Base-by-base conservation (phyloP, 2,329 filamentous ascomycete species). In the Microcyclospora tardicrescens region DNA sequence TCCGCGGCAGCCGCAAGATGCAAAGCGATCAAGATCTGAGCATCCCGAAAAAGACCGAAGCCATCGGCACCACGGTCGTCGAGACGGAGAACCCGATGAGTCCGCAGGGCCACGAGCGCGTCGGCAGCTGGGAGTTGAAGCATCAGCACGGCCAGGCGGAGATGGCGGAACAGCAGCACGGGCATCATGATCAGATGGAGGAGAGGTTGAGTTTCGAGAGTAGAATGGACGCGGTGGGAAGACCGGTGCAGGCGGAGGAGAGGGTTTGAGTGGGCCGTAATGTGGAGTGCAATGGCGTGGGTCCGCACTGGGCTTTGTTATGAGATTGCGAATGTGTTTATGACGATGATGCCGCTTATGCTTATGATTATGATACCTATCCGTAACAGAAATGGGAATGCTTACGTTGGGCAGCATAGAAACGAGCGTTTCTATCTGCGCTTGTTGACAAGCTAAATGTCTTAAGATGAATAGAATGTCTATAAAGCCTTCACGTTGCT, bases 111-210 rank as follows among this genome's bases (percentile, higher is more conserved):
- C 66, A 75, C 51, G 72, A 75, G 55, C 58, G 72, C 33, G 60
- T 68, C 13, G 72, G 69, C 1, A 75, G 72, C 43, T 77, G 73
- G 73, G 73, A 76, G 51, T 54, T 76, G 55, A 62, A 62, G 38
- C 47, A 59, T 32, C 30, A 15, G 49, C 55, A 13, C 53, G 52
- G 28, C 52, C 58, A 45, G 48, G 51, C 27, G 35, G 38, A 28
- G 38, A 13, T 6, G 55, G 36, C 52, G 44, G 28, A 46, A 52
- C 31, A 16, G 43, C 13, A 50, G 43, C 3, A 53, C 47, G 41
- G 48, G 12, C 30, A 15, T n/a, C 14, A 16, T 6, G 24, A 29
- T 31, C 31, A 33, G 16, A 15, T 13, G 6, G 59, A 51, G 46
- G 38, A 50, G 40, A 57, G 60, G 47, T 60, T 57, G 37, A 68